These are phyloP conservation scores for Buxus sempervirens DNA, from an alignment of 164 flowering plant genomes.

Conservation along the genomic window DNA sequence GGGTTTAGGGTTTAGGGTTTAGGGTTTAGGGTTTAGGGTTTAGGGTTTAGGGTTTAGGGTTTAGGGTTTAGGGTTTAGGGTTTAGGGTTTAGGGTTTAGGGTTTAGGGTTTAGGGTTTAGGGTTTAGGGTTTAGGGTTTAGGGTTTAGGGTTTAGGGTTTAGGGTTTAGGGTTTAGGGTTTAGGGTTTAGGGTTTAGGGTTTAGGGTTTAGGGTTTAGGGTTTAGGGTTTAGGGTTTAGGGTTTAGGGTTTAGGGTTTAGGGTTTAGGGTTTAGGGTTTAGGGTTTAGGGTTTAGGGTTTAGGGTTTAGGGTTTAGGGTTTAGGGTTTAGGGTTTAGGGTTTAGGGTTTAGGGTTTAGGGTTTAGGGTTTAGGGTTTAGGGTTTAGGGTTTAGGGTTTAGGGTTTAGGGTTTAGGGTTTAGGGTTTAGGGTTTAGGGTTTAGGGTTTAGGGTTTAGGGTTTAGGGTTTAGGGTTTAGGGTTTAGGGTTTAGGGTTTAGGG, in stretches of 20 bases:
- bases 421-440: constrained; percentile 1
- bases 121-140: constrained; percentile 1
- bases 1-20: constrained; percentile 1
- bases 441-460: constrained; percentile 1
- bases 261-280: constrained; percentile 1
- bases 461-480: constrained; percentile 1
- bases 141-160: constrained; percentile 1
- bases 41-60: neutral
- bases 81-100: constrained; percentile 1
- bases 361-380: neutral
- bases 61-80: constrained; percentile 1
- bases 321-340: neutral
- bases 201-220: neutral
- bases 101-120: constrained; percentile 1
- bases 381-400: neutral
- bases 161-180: constrained; percentile 1
- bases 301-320: neutral
- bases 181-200: neutral
- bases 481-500: constrained; percentile 1
- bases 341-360: neutral
- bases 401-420: neutral
- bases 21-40: constrained; percentile 1
- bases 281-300: neutral
- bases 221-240: constrained; percentile 1
- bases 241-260: constrained; percentile 1